Percentiles rank a stretch among this genome's conserved stretches.
phyloP scores from a whole-genome alignment of 768 basidiomycete genomes.

The Tulasnella calospora region DNA sequence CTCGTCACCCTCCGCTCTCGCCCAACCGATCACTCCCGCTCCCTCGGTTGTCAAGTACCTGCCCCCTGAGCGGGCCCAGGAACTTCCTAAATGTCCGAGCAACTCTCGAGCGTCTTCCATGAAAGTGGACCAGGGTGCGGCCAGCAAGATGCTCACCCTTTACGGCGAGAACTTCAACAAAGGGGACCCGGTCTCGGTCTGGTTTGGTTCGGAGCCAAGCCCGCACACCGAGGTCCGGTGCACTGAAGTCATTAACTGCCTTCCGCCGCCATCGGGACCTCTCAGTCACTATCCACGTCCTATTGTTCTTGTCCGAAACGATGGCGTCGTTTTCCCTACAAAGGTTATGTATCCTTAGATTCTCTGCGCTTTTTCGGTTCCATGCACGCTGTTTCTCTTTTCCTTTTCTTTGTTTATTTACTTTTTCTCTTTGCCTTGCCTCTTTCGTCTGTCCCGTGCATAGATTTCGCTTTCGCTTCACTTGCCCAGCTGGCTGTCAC shows the following conservation, averaged over 20 bases:
- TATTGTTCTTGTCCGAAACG: constrained; percentile 73
- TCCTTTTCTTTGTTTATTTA: neutral
- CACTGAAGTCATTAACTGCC: constrained; percentile 48
- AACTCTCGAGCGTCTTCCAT: constrained; percentile 58
- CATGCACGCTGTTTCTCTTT: neutral
- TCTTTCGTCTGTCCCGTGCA: neutral
- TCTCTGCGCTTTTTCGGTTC: neutral
- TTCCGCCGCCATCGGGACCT: constrained; percentile 54
- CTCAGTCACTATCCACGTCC: constrained; percentile 57
- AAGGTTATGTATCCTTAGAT: constrained; percentile 46
- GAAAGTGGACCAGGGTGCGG: constrained; percentile 45
- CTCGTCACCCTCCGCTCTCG: constrained; percentile 65
- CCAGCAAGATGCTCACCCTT: constrained; percentile 74
- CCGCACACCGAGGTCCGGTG: constrained; percentile 85
- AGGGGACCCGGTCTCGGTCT: constrained; percentile 71
- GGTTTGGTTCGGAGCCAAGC: constrained; percentile 82
- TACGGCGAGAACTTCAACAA: constrained; percentile 89
- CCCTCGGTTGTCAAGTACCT: constrained; percentile 87
- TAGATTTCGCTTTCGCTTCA: neutral
- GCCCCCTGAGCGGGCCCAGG: constrained; percentile 79
- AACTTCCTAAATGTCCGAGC: constrained; percentile 71
- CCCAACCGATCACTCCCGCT: constrained; percentile 80
- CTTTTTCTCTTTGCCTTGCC: neutral
- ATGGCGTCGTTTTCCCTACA: constrained; percentile 85
- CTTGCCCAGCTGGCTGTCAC: neutral